Evolutionary conservation across 371 early-diverging fungal genomes (phyloP), one percentile per base, ranked within the genome.

Genomic region (Lichtheimia ramosa): DNA sequence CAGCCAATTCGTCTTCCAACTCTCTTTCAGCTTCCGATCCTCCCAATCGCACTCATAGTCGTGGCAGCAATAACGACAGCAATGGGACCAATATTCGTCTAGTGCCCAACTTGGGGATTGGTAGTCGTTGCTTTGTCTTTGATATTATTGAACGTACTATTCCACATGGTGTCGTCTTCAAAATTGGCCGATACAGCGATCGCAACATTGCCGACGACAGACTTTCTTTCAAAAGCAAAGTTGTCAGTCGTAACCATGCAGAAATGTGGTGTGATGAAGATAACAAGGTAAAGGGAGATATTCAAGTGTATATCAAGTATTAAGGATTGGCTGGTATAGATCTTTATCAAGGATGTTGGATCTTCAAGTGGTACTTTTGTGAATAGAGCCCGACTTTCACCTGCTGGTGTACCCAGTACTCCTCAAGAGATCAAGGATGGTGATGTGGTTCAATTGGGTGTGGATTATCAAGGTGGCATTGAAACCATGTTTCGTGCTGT

Each of bases 191-290:
- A 43, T 92, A 89, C 60, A 92, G 92, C 2, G 92, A 93, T 64
- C 83, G 87, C 68, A 85, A 83, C 24, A 50, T 55, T 27, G 55
- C 65, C 14, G 74, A 83, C 43, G 88, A 89, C 66, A 79, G 91
- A 25, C 81, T 93, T 42, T 88, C 92, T 12, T 97, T 97, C 82
- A 91, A 91, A 68, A 89, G 89, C 70, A 96, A 98, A 66, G 98
- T 98, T 34, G 96, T 98, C 15, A 89, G 89, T 50, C 86, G 98
- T 43, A 86, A 86, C 51, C 98, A 98, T 75, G 96, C 96, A 12
- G 96, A 98, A 76, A 69, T 97, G 16, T 96, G 94, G 92, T 78
- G 89, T 28, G 83, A 85, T 53, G 82, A 83, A 53, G 51, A 54
- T 42, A 90, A 91, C 12, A 87, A 92, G 90, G 92, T 91, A 34